These are phyloP conservation scores for Colletotrichum paranaense DNA, from an alignment of 2,329 filamentous ascomycete genomes.

Conservation along the genomic window DNA sequence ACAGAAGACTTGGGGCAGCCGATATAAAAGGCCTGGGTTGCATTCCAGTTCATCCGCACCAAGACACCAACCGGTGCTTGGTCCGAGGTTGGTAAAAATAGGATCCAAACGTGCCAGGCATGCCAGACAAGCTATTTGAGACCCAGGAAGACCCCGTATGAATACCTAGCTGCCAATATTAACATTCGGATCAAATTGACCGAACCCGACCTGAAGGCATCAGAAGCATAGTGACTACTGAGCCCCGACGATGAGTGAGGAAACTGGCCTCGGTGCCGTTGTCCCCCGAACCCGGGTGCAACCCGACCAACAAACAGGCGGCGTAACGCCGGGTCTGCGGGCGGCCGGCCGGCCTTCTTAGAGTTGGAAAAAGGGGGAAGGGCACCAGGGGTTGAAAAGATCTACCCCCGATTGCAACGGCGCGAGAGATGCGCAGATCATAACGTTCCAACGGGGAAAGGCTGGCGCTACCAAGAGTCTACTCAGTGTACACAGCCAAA, in stretches of 20 bases:
- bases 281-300: neutral
- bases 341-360: neutral
- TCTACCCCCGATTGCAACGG: slow-evolving; percentile 29
- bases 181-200: too few relatives aligned
- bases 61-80: neutral
- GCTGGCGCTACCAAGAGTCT: slow-evolving; percentile 10
- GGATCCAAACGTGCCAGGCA: neutral
- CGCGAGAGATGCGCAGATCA: slow-evolving; percentile 9
- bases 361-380: neutral
- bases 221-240: too few relatives aligned
- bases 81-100: neutral
- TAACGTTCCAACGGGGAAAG: slow-evolving; percentile 1
- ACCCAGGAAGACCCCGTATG: neutral
- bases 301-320: neutral
- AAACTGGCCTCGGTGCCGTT: slow-evolving; percentile 12
- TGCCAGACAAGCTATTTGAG: neutral
- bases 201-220: too few relatives aligned
- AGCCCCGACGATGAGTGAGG: too few relatives aligned
- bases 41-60: slow-evolving; percentile 13
- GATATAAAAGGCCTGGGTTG: neutral
- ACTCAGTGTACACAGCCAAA: neutral
- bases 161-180: too few relatives aligned
- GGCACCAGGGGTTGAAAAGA: slow-evolving; percentile 13
- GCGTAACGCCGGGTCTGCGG: slow-evolving; percentile 26
- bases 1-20: neutral